phyloP scores from a whole-genome alignment of 345 rosid genomes.

The Citrus cavaleriei region DNA sequence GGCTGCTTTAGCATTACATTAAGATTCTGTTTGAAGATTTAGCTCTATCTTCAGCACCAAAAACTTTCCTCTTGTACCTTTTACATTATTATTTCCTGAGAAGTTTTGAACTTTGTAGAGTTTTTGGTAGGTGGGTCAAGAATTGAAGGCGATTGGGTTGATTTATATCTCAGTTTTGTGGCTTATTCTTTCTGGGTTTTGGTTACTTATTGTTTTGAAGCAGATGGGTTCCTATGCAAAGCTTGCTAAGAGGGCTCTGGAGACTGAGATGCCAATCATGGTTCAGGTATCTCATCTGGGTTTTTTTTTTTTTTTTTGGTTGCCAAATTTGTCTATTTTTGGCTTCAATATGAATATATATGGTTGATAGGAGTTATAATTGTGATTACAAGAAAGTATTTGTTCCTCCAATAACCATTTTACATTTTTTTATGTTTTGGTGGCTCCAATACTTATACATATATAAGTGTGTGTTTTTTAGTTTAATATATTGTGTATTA shows the following conservation, averaged over 20 bases:
- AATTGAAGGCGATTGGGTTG: neutral
- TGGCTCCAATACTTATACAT: neutral
- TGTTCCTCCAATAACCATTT: conserved; percentile 1
- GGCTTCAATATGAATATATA: neutral
- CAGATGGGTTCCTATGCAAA: conserved; percentile 76
- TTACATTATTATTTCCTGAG: neutral
- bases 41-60: neutral
- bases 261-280: conserved; percentile 86
- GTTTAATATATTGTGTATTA: neutral
- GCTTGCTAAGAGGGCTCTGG: conserved; percentile 84
- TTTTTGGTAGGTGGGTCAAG: conserved; percentile 1
- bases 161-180: neutral
- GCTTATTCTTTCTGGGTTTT: conserved; percentile 9
- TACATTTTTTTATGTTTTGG: neutral
- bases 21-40: neutral
- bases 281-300: conserved; percentile 50
- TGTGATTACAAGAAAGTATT: neutral
- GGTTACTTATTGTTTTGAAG: neutral
- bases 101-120: neutral
- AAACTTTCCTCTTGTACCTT: neutral
- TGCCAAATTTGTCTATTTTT: neutral
- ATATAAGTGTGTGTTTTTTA: neutral
- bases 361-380: neutral
- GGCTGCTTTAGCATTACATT: neutral
- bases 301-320: neutral